A percentile compares a stretch with the other conserved stretches of the same genome.
phyloP scores from a whole-genome alignment of 192 early-diverging fungal genomes.

The Podila epicladia region DNA sequence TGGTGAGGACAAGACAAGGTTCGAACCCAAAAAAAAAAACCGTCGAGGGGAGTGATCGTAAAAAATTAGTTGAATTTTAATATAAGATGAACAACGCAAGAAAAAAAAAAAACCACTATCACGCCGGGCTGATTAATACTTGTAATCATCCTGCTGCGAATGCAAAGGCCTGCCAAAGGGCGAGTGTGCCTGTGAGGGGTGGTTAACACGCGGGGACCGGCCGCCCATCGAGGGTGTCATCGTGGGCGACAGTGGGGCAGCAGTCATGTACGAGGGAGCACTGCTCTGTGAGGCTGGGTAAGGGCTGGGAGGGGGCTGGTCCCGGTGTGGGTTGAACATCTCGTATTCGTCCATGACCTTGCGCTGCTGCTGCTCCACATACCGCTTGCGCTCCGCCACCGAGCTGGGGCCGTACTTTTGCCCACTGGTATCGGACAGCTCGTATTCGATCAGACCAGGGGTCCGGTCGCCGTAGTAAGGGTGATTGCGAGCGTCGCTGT shows the following conservation, averaged over 20 bases:
- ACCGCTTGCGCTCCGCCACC: constrained; percentile 47
- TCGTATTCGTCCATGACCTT: constrained; percentile 53
- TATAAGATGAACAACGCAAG: background rate
- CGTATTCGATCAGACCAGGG: constrained; percentile 41
- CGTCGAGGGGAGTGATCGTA: too few relatives aligned
- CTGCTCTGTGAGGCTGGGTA: constrained; percentile 31
- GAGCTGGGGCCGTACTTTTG: constrained; percentile 29
- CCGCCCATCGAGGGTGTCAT: constrained; percentile 49
- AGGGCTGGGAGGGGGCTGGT: constrained; percentile 27
- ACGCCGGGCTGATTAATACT: constrained; percentile 6
- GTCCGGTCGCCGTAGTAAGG: constrained; percentile 44
- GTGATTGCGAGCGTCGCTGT: constrained; percentile 33
- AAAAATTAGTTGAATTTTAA: background rate
- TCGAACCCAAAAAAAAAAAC: too few relatives aligned
- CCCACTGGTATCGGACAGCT: constrained; percentile 42
- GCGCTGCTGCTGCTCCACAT: constrained; percentile 47
- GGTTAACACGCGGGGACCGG: constrained; percentile 28
- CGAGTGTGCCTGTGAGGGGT: constrained; percentile 18
- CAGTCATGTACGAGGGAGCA: constrained; percentile 38
- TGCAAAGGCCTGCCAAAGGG: constrained; percentile 25
- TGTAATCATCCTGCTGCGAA: constrained; percentile 30
- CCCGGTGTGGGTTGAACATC: constrained; percentile 46
- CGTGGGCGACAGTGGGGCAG: background rate
- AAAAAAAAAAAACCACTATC: constrained; percentile 3
- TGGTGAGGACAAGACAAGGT: too few relatives aligned